phyloP scores from a whole-genome alignment of 441 rosid species.

The Arabidopsis lyrata region DNA sequence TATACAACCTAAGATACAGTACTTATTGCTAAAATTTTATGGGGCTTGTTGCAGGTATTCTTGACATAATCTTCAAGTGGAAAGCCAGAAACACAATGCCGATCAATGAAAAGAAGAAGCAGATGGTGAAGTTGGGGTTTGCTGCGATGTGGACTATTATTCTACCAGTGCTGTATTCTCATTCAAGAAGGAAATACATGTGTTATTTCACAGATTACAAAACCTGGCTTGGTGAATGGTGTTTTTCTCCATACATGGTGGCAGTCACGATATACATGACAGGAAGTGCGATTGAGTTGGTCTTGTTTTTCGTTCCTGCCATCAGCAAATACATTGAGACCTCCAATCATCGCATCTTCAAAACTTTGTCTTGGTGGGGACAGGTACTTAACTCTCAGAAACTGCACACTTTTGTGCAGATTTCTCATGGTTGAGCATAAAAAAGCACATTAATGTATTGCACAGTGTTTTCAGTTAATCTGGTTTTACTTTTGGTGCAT shows the following conservation, averaged over 20 bases:
- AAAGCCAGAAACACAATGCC: constrained; percentile 80
- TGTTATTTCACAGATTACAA: constrained; percentile 73
- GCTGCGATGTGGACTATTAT: constrained; percentile 86
- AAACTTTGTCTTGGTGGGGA: constrained; percentile 77
- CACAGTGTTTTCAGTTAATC: constrained; percentile 1
- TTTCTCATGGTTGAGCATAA: background rate
- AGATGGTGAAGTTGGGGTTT: constrained; percentile 67
- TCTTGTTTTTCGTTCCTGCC: constrained; percentile 88
- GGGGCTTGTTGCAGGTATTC: constrained; percentile 67
- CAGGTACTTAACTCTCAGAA: constrained; percentile 59
- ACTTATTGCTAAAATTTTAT: constrained; percentile 25
- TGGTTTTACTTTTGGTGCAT: constrained; percentile 31
- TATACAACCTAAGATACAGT: constrained; percentile 2
- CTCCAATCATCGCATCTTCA: constrained; percentile 72
- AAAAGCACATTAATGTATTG: background rate
- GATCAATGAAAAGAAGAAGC: constrained; percentile 66
- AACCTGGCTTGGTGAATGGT: constrained; percentile 86
- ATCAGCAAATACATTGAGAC: constrained; percentile 83
- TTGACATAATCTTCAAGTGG: constrained; percentile 91
- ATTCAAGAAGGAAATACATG: constrained; percentile 78
- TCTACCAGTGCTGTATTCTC: constrained; percentile 82
- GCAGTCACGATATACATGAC: constrained; percentile 76
- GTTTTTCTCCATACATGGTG: constrained; percentile 91
- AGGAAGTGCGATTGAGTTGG: constrained; percentile 81
- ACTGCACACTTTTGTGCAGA: constrained; percentile 25